A percentile compares a stretch with the other conserved stretches of the same genome.
Evolutionary conservation across 75 land plant genomes (phyloP).

Genomic region (Selaginella moellendorffii): DNA sequence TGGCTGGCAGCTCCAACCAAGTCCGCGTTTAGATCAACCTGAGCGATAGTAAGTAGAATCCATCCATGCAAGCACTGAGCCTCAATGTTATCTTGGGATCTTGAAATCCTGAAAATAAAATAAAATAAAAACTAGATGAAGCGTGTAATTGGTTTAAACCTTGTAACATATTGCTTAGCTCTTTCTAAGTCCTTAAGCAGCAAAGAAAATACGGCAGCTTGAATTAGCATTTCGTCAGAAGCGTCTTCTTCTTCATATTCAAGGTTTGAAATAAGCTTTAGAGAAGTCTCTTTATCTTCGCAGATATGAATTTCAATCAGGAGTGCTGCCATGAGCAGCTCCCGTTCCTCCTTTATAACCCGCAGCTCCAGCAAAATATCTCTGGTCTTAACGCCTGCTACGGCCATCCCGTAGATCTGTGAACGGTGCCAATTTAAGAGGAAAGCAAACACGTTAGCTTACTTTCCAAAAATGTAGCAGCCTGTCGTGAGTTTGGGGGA

Average conservation of each 20-base stretch:
- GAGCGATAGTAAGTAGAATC: neutral
- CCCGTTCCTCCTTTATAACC: neutral
- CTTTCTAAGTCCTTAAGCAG: neutral
- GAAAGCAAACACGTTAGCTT: neutral
- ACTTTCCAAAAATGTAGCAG: slow-evolving; percentile 23
- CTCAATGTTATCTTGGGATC: too few relatives aligned
- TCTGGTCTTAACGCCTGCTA: neutral
- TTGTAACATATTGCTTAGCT: neutral
- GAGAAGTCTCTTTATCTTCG: neutral
- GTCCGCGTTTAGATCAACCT: neutral
- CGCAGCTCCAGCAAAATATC: neutral
- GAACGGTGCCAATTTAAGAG: neutral
- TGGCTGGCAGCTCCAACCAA: neutral
- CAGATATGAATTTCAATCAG: neutral
- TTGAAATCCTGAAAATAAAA: too few relatives aligned
- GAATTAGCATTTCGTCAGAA: neutral
- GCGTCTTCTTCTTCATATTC: neutral
- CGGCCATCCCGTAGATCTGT: neutral
- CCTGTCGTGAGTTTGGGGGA: slow-evolving; percentile 12
- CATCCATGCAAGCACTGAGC: too few relatives aligned
- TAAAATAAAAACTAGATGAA: too few relatives aligned
- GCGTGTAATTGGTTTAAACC: too few relatives aligned
- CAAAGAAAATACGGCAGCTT: neutral
- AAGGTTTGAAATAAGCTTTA: neutral
- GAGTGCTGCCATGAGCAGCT: neutral